Base-by-base conservation (phyloP, 768 basidiomycete genomes). In the Tricholoma flavovirens region DNA sequence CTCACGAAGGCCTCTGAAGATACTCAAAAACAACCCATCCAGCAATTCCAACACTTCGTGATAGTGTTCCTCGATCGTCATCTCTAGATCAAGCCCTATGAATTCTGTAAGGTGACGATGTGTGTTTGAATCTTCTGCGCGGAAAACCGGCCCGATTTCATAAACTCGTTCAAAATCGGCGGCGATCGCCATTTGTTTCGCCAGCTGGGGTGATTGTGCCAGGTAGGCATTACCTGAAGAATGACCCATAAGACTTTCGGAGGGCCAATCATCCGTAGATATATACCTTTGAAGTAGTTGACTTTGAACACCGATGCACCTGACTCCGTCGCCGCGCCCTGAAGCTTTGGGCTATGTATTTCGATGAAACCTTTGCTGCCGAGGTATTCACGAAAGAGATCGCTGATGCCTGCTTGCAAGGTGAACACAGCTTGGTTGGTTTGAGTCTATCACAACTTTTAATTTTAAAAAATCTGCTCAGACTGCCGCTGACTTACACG, bases 131-230 rank as follows among this genome's bases (percentile, higher is more conserved):
- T 98, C 85, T 72, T 98, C 97, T 14, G 97, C 97, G 59, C 97
- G 92, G 79, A 98, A 98, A 54, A 98, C 96, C 55, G 88, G 84
- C 0, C 87, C 97, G 58, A 99, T 93, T 73, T 99, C 97, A 73
- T 95, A 99, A 7, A 99, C 97, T 30, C 93, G 83, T 71, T 98
- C 97, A 67, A 98, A 94, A 74, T 98, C 97, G 53, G 93, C 94
- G 32, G 97, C 93, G 64, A 99, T 98, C 58, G 90, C 91, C 97
- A 99, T 99, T 73, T 99, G 97, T 72, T 99, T 99, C 51, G 94
- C 92, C 14, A 98, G 78, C 68, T 99, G 97, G 38, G 97, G 97
- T 36, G 91, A 94, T 71, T 99, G 97, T 17, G 97, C 97, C 38
- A 99, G 82, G 77, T 80, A 99, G 2, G 97, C 97, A 62, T 71